Percentiles rank a stretch among this genome's conserved stretches.
Conservation (phyloP, 2,329 filamentous ascomycete genomes). For the Penicillium digitatum region DNA sequence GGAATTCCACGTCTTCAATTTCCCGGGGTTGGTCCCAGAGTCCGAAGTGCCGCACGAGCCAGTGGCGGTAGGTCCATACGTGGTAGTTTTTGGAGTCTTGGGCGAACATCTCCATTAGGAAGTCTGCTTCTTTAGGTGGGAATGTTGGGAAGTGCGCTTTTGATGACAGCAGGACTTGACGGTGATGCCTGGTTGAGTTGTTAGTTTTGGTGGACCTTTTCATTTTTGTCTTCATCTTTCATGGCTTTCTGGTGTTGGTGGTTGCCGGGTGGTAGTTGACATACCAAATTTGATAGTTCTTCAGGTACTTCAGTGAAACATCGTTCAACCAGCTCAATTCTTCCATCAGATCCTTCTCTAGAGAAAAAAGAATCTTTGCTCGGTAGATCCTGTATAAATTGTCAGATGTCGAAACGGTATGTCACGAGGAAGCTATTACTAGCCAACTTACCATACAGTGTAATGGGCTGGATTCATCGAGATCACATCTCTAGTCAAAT, state of each 20-base stretch:
- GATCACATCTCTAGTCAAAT: constrained; percentile 85
- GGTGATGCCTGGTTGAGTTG: constrained; percentile 51
- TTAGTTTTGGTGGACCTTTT: background rate
- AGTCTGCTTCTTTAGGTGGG: constrained; percentile 64
- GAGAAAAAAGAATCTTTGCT: constrained; percentile 67
- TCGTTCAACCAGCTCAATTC: constrained; percentile 85
- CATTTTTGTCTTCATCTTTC: background rate
- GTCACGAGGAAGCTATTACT: background rate
- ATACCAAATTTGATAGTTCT: constrained; percentile 97
- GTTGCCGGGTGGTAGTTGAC: background rate
- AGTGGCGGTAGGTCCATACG: constrained; percentile 92
- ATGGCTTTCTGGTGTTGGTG: background rate
- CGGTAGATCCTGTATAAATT: constrained; percentile 66
- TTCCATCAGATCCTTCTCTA: constrained; percentile 61
- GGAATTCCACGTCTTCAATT: constrained; percentile 64
- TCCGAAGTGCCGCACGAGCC: constrained; percentile 63
- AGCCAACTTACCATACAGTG: constrained; percentile 73
- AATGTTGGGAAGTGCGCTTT: constrained; percentile 50
- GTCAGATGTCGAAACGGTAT: constrained; percentile 10
- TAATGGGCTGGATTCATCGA: constrained; percentile 94
- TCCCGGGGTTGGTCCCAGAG: constrained; percentile 58
- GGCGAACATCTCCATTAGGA: constrained; percentile 74
- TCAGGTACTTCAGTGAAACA: constrained; percentile 76
- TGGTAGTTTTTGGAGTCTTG: constrained; percentile 97
- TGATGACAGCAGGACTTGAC: constrained; percentile 53